These are phyloP conservation scores for Yarrowia bubula DNA, from an alignment of 805 yeast genomes.

Conservation along the genomic window DNA sequence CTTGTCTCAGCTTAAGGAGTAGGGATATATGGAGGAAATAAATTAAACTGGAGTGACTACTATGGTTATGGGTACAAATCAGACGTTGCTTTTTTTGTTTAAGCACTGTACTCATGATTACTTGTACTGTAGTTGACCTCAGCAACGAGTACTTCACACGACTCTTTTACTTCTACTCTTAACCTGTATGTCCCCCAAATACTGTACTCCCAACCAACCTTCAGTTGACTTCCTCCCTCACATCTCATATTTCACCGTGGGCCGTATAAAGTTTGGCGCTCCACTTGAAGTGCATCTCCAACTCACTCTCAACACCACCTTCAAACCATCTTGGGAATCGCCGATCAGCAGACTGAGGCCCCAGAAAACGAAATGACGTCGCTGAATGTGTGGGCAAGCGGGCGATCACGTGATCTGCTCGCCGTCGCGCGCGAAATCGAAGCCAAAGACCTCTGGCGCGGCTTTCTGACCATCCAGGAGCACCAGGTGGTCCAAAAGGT, in stretches of 20 bases:
- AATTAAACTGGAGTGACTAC: too few relatives aligned
- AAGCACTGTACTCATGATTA: too few relatives aligned
- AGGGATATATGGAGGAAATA: too few relatives aligned
- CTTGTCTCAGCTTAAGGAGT: too few relatives aligned
- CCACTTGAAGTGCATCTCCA: not conserved
- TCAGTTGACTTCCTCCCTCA: not conserved
- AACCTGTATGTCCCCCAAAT: not conserved
- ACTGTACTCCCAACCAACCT: conserved; percentile 5
- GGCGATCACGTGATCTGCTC: conserved; percentile 28
- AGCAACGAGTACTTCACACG: too few relatives aligned
- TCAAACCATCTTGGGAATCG: not conserved
- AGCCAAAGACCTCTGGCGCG: conserved; percentile 38
- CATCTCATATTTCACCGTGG: not conserved
- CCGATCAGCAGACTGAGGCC: not conserved
- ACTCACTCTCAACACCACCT: not conserved
- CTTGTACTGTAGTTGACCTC: too few relatives aligned
- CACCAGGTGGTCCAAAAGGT: conserved; percentile 39
- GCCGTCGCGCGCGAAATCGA: conserved; percentile 36
- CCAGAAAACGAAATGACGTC: not conserved
- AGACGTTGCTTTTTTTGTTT: too few relatives aligned
- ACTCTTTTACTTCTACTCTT: not conserved
- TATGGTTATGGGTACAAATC: too few relatives aligned
- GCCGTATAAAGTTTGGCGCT: conserved; percentile 8
- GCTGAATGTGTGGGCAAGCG: conserved; percentile 28
- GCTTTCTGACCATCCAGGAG: conserved; percentile 42